Evolutionary conservation across 2,329 filamentous ascomycete genomes (phyloP), one percentile per base, ranked within the genome.

Genomic region (Chrysoporthe cubensis): DNA sequence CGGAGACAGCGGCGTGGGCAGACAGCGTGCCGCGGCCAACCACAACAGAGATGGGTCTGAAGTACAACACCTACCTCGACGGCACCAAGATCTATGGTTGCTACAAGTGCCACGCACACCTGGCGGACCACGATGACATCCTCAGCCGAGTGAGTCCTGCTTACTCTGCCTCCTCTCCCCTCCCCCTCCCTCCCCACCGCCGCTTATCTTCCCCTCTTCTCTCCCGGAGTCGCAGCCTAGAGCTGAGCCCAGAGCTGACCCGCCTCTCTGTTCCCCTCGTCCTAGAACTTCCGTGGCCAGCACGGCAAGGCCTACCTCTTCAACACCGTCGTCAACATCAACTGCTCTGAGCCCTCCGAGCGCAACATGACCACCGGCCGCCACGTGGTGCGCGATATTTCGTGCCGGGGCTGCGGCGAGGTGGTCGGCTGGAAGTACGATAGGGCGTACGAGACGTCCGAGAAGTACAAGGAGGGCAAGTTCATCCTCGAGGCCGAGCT

Each of bases 381-480:
- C 65, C 96, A 99, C 80, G 86, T 98, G 66, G 96, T 99, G 60
- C 90, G 96, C 68, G 96, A 99, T 78, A 97, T 99, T 75, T 85
- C 85, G 68, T 99, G 96, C 83, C 87, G 91, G 68, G 92, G 97
- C 80, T 99, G 96, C 86, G 91, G 91, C 77, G 91, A 94, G 79
- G 91, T 91, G 42, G 96, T 99, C 64, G 96, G 96, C 46, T 99
- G 96, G 96, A 98, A 97, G 80, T 99, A 99, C 78, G 96, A 99
- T 80, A 97, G 96, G 82, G 96, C 96, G 1, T 98, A 92, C 78
- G 96, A 99, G 82, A 80, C 84, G 44, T 90, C 86, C 71, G 95
- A 99, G 86, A 97, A 97, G 82, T 99, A 99, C 82, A 99, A 99
- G 84, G 96, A 99, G 84, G 94, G 94, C 66, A 99, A 98, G 82